phyloP scores from a whole-genome alignment of 2,329 filamentous ascomycete species.

The Orbilia javanica region DNA sequence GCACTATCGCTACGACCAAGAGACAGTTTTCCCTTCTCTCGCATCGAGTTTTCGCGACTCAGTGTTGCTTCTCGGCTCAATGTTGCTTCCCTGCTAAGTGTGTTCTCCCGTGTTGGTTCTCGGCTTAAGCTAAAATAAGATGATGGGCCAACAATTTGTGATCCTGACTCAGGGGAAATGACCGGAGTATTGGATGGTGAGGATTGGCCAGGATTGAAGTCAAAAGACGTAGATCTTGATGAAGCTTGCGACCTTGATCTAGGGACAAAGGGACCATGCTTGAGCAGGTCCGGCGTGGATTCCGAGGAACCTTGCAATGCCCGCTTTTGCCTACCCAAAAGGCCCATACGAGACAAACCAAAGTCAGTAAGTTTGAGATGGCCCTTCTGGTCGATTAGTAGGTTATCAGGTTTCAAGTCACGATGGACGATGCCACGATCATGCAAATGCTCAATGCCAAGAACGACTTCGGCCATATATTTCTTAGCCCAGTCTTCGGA shows the following conservation, averaged over 20 bases:
- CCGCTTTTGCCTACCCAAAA: slow-evolving; percentile 95
- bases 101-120: slow-evolving; percentile 71
- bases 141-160: slow-evolving; percentile 78
- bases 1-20: slow-evolving; percentile 91
- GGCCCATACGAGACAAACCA: slow-evolving; percentile 94
- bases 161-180: slow-evolving; percentile 81
- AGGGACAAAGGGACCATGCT: slow-evolving; percentile 86
- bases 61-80: slow-evolving; percentile 71
- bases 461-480: slow-evolving; percentile 93
- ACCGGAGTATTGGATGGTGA: slow-evolving; percentile 88
- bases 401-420: slow-evolving; percentile 95
- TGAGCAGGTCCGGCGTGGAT: slow-evolving; percentile 89
- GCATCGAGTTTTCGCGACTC: slow-evolving; percentile 54
- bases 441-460: slow-evolving; percentile 97
- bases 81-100: slow-evolving; percentile 66
- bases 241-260: slow-evolving; percentile 87
- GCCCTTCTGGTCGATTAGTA: slow-evolving; percentile 95
- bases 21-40: slow-evolving; percentile 67
- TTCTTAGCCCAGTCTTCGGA: slow-evolving; percentile 99
- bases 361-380: slow-evolving; percentile 98
- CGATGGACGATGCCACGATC: slow-evolving; percentile 94
- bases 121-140: slow-evolving; percentile 89
- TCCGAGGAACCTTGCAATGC: slow-evolving; percentile 83
- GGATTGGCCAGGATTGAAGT: slow-evolving; percentile 78
- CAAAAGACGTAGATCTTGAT: slow-evolving; percentile 92